Evolutionary conservation across 352 stramenopile species (phyloP), one percentile per base, ranked within the genome.

Genomic region (Pythium aquatile): DNA sequence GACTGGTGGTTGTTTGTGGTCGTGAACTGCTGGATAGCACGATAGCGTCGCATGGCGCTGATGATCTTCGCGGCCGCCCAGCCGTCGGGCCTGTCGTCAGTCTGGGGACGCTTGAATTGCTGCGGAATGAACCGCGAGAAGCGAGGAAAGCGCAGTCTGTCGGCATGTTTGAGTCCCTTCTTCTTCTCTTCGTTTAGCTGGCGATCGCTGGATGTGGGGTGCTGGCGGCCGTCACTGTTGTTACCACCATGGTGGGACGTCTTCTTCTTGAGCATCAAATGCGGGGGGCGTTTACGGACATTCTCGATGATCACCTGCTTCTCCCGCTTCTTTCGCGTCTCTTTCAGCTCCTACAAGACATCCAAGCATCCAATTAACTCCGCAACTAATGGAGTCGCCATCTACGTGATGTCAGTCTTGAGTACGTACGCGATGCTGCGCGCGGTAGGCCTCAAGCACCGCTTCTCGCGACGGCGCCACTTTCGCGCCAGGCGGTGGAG

Each of bases 291-390:
- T 55, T 72, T 77, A 35, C 69, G 78, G 14, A 75, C 58, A 32
- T 81, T 76, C 48, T 84, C 73, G 17, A 90, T 61, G 68, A 90
- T 85, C 37, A 90, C 74, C 51, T 78, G 68, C 58, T 88, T 90
- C 59, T 87, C 76, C 33, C 74, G 73, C 42, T 63, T 69, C 66
- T 79, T 87, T 57, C 73, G 77, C 8, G 47, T 68, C 37, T 77
- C 76, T 58, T 77, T 71, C 1, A 68, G 42, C 24, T 84, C 78
- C 80, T 89, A 40, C 20, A n/a, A 3, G 37, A 5, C 5, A n/a
- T 13, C 52, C 11, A 29, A 7, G 51, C 4, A 24, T 5, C 29
- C 40, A 8, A 39, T 7, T 17, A 46, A 14, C 4, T 30, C 6
- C 5, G 40, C 47, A 54, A 3, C 2, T 28, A 1, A 17, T 42